These are phyloP conservation scores for Phlebopus sp. DNA, from an alignment of 1,284 basidiomycete genomes.

Conservation along the genomic window DNA sequence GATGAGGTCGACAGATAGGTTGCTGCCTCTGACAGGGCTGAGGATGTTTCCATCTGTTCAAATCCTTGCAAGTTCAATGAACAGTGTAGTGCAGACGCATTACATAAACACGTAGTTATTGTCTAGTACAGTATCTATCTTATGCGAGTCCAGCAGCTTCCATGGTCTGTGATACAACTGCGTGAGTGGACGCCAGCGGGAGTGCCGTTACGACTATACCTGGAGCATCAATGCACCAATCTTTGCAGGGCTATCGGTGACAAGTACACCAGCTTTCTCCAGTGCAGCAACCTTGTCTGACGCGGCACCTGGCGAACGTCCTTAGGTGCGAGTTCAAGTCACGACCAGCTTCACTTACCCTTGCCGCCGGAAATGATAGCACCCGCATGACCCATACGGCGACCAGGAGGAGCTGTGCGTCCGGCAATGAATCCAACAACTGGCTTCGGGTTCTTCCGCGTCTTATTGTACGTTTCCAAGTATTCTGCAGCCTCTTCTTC, in stretches of 20 bases:
- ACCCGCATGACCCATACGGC: constrained; percentile 98
- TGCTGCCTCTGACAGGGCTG: constrained; percentile 59
- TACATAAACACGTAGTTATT: not conserved
- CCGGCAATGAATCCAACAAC: constrained; percentile 99
- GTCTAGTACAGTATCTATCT: constrained; percentile 18
- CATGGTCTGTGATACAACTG: constrained; percentile 61
- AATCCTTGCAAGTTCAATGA: too few species aligned
- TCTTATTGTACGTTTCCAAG: constrained; percentile 91
- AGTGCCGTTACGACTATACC: constrained; percentile 40
- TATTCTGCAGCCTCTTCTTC: constrained; percentile 99
- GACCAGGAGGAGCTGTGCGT: constrained; percentile 93
- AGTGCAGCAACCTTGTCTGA: constrained; percentile 96
- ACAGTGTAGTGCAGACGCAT: too few species aligned
- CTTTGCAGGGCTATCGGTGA: constrained; percentile 95
- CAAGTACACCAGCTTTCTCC: constrained; percentile 88
- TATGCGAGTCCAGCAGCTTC: constrained; percentile 79
- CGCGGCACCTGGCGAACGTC: constrained; percentile 65
- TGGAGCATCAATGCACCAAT: constrained; percentile 87
- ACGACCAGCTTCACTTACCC: constrained; percentile 45
- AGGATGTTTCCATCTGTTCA: constrained; percentile 39
- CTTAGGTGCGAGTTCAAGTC: not conserved
- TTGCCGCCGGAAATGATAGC: constrained; percentile 99
- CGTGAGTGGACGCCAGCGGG: constrained; percentile 4
- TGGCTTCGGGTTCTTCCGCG: constrained; percentile 84
- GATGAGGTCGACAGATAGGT: constrained; percentile 59